Evolutionary conservation across 805 yeast genomes (phyloP).

Genomic region (Pichia paraexigua): DNA sequence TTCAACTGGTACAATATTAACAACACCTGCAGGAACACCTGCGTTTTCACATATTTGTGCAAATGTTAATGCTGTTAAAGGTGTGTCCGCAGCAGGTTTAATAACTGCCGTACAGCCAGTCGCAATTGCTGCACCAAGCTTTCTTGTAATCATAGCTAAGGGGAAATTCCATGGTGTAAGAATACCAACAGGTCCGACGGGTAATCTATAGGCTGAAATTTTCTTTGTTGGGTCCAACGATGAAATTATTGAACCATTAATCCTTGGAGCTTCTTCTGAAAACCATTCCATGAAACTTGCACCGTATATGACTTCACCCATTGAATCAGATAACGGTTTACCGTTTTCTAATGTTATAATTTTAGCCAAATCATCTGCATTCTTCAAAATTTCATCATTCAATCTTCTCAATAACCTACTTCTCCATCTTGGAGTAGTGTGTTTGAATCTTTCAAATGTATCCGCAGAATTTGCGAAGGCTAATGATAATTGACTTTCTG

Average conservation of each 20-base stretch:
- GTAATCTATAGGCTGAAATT: constrained; percentile 55
- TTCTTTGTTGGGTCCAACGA: constrained; percentile 40
- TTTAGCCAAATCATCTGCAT: constrained; percentile 57
- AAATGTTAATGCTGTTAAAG: constrained; percentile 62
- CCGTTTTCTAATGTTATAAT: constrained; percentile 69
- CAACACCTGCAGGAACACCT: constrained; percentile 63
- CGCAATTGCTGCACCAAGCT: constrained; percentile 72
- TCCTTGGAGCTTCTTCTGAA: constrained; percentile 71
- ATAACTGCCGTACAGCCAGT: constrained; percentile 74
- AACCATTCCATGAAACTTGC: constrained; percentile 85
- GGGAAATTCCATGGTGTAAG: constrained; percentile 86
- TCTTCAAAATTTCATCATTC: constrained; percentile 44
- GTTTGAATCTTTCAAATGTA: constrained; percentile 44
- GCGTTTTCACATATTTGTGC: constrained; percentile 54
- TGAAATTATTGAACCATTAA: constrained; percentile 54
- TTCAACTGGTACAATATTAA: constrained; percentile 52
- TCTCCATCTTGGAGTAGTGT: constrained; percentile 47
- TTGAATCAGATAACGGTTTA: constrained; percentile 61
- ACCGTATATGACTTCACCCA: constrained; percentile 60
- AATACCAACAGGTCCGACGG: constrained; percentile 74
- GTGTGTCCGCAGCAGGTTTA: constrained; percentile 74
- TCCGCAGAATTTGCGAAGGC: constrained; percentile 49
- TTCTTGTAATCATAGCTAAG: constrained; percentile 67
- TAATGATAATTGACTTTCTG: constrained; percentile 34
- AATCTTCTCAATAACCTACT: constrained; percentile 44